A percentile compares a stretch with the other conserved stretches of the same genome.
phyloP scores from a whole-genome alignment of 192 early-diverging fungal genomes.

The Coemansia umbellata region DNA sequence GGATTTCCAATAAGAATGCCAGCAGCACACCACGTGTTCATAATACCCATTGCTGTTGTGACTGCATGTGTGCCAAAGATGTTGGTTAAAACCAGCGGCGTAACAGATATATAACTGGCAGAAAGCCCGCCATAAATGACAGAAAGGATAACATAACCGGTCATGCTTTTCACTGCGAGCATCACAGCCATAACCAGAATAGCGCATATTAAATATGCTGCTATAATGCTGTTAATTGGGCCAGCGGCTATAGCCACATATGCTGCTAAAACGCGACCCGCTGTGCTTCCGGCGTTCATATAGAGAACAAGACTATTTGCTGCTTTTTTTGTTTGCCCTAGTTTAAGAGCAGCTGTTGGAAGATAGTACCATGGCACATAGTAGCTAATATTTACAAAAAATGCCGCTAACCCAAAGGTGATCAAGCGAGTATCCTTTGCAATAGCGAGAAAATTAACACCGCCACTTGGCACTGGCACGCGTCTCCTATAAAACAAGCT shows the following conservation, averaged over 20 bases:
- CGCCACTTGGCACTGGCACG: constrained; percentile 14
- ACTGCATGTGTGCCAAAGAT: constrained; percentile 30
- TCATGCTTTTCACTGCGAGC: constrained; percentile 35
- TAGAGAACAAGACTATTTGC: constrained; percentile 31
- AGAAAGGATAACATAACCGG: constrained; percentile 24
- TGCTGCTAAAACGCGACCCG: constrained; percentile 23
- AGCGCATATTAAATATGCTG: constrained; percentile 25
- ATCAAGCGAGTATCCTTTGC: constrained; percentile 21
- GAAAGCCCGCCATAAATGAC: constrained; percentile 29
- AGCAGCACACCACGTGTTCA: constrained; percentile 36
- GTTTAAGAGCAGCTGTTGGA: constrained; percentile 36
- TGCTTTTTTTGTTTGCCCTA: constrained; percentile 33
- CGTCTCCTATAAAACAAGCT: constrained; percentile 27
- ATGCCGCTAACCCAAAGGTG: constrained; percentile 13
- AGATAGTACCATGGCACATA: constrained; percentile 42
- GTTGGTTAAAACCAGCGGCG: constrained; percentile 22
- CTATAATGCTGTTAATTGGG: constrained; percentile 32
- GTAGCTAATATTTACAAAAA: constrained; percentile 39
- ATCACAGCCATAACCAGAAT: constrained; percentile 25
- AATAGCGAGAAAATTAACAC: constrained; percentile 13
- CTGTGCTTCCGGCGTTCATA: constrained; percentile 43
- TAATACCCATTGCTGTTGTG: constrained; percentile 37
- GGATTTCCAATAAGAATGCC: constrained; percentile 41
- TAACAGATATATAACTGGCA: constrained; percentile 35
- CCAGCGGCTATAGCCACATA: constrained; percentile 16